Percentiles rank a stretch among this genome's conserved stretches.
phyloP scores from a whole-genome alignment of 179 eudicot genomes.

The Beta macrorhiza region DNA sequence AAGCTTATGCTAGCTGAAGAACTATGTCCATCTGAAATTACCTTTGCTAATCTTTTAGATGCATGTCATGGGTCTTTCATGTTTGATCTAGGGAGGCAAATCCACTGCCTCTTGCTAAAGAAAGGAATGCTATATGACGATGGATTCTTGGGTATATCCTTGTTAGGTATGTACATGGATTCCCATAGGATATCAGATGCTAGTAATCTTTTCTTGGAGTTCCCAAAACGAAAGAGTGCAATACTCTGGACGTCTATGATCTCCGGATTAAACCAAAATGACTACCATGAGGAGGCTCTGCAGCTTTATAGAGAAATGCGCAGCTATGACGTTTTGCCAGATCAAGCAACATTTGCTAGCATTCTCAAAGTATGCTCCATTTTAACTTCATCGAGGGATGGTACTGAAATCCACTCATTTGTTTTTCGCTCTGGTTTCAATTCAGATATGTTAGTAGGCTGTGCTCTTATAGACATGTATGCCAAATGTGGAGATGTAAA shows the following conservation, averaged over 20 bases:
- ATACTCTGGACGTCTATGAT: constrained; percentile 84
- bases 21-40: constrained; percentile 68
- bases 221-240: constrained; percentile 56
- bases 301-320: constrained; percentile 64
- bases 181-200: constrained; percentile 48
- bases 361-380: constrained; percentile 72
- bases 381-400: constrained; percentile 60
- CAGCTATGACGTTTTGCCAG: constrained; percentile 52
- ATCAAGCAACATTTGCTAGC: constrained; percentile 89
- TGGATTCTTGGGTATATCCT: constrained; percentile 70
- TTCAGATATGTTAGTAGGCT: constrained; percentile 63
- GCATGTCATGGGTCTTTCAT: constrained; percentile 41
- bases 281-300: constrained; percentile 56
- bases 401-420: constrained; percentile 64
- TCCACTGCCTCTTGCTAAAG: constrained; percentile 62
- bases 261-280: constrained; percentile 72
- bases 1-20: constrained; percentile 54
- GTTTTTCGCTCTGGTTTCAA: constrained; percentile 58
- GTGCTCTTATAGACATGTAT: constrained; percentile 92
- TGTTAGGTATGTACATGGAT: constrained; percentile 69
- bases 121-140: constrained; percentile 47
- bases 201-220: constrained; percentile 51
- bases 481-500: constrained; percentile 83
- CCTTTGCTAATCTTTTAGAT: constrained; percentile 72
- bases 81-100: constrained; percentile 61